Evolutionary conservation across 352 stramenopile species (phyloP).

Genomic region (Pythium apleroticum): DNA sequence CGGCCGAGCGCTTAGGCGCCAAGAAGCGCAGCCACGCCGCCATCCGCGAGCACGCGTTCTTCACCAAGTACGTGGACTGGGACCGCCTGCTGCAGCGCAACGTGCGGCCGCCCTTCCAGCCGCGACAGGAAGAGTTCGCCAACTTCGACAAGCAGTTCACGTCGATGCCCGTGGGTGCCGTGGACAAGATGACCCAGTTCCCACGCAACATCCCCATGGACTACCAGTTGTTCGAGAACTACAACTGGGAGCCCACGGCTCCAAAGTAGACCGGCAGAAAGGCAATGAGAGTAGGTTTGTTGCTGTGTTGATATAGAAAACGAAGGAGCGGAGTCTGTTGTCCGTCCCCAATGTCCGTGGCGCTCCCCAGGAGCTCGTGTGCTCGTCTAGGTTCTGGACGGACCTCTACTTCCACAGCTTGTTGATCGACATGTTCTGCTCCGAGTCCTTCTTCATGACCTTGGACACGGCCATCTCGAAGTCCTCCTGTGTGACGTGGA

Average conservation of each 20-base stretch:
- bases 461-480: slow-evolving; percentile 99
- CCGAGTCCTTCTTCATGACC: slow-evolving; percentile 99
- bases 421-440: slow-evolving; percentile 97
- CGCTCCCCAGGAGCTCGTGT: background rate
- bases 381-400: slow-evolving; percentile 2
- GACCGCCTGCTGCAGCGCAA: slow-evolving; percentile 41
- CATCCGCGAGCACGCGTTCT: slow-evolving; percentile 70
- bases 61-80: slow-evolving; percentile 71
- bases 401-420: slow-evolving; percentile 98
- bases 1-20: slow-evolving; percentile 55
- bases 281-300: background rate
- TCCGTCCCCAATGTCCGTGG: no score
- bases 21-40: slow-evolving; percentile 36
- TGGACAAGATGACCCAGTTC: slow-evolving; percentile 80
- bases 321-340: background rate
- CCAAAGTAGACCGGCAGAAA: slow-evolving; percentile 1
- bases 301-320: slow-evolving; percentile 21
- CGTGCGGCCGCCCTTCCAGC: slow-evolving; percentile 58
- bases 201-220: slow-evolving; percentile 74
- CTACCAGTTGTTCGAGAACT: slow-evolving; percentile 86
- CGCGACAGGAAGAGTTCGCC: slow-evolving; percentile 60
- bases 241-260: slow-evolving; percentile 69
- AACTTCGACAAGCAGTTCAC: slow-evolving; percentile 90
- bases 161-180: slow-evolving; percentile 63
- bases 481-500: slow-evolving; percentile 99